Base-by-base conservation (phyloP, 257 asterid species). In the Nicotiana paniculata region DNA sequence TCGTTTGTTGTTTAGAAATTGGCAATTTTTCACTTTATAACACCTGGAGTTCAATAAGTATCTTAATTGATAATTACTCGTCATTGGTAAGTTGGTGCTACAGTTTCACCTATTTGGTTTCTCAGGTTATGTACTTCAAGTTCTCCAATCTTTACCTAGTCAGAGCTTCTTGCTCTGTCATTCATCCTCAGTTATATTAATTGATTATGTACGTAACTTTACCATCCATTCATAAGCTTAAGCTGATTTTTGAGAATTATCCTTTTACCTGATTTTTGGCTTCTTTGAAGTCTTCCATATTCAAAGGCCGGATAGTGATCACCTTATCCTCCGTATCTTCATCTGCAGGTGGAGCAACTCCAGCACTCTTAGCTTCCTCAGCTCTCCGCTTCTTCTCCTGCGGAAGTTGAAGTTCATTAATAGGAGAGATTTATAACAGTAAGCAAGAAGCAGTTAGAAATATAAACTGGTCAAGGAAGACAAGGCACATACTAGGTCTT, bases 241-340 rank as follows among this genome's bases (percentile, higher is more conserved):
- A 43, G 51, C 51, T 43, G 51, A 43, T 9, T 43, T 32, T 43
- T 43, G 51, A 59, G 28, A 13, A 4, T 18, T 15, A 9, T 64
- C 43, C 0, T 54, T 18, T 81, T 82, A 93, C 97, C 97, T 92
- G 99, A 43, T 87, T 90, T 82, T 91, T 95, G 17, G 99, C 98
- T 70, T 90, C 92, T 88, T 79, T 92, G 1, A 95, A 83, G 87
- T 95, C 98, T 77, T 81, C 90, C 97, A 93, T 92, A 83, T 87
- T 92, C 86, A 95, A 85, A 61, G 97, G 94, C 86, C 98, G 86
- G 81, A 95, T 88, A 48, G 91, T 91, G 85, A 95, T 87, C 68
- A 81, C 88, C 85, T 92, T 90, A 75, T 87, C 96, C 87, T 86
- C 88, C 64, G 77, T 87, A 53, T 77, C 86, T 6, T 30, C 90